Evolutionary conservation across 345 rosid species (phyloP).

Genomic region (Triadica sebifera): DNA sequence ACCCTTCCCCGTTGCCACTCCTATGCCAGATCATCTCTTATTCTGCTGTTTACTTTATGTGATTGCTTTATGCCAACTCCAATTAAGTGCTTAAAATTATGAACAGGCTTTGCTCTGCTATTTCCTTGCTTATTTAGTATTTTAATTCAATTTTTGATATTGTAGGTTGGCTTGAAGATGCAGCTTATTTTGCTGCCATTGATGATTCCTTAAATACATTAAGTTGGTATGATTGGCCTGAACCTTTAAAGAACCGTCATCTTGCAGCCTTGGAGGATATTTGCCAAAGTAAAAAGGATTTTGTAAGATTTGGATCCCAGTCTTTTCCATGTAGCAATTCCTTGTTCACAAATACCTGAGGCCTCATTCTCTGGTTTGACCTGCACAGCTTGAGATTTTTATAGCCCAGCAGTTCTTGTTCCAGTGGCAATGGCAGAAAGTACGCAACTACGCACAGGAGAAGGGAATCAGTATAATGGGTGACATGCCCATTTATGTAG

Average conservation of each 20-base stretch:
- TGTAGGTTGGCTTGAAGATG: conserved; percentile 96
- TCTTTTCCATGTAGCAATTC: conserved; percentile 13
- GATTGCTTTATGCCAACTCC: background rate
- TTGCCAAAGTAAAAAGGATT: conserved; percentile 66
- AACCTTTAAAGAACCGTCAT: conserved; percentile 71
- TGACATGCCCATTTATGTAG: conserved; percentile 98
- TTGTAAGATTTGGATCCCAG: conserved; percentile 51
- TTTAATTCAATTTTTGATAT: conserved; percentile 4
- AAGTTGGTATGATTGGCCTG: conserved; percentile 93
- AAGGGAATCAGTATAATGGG: conserved; percentile 93
- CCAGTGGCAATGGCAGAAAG: conserved; percentile 94
- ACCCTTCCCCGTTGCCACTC: background rate
- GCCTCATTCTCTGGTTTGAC: conserved; percentile 21
- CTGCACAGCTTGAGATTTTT: conserved; percentile 70
- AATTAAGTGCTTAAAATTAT: background rate
- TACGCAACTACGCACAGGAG: conserved; percentile 58
- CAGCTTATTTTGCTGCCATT: conserved; percentile 95
- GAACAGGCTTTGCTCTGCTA: background rate
- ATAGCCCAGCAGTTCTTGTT: conserved; percentile 88
- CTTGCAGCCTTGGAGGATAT: conserved; percentile 84
- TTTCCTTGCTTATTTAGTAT: background rate
- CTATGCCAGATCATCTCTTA: background rate
- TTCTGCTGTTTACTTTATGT: background rate
- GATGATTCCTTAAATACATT: conserved; percentile 49
- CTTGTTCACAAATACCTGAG: background rate